phyloP scores from a whole-genome alignment of 345 rosid species.

The Euphorbia tirucalli region DNA sequence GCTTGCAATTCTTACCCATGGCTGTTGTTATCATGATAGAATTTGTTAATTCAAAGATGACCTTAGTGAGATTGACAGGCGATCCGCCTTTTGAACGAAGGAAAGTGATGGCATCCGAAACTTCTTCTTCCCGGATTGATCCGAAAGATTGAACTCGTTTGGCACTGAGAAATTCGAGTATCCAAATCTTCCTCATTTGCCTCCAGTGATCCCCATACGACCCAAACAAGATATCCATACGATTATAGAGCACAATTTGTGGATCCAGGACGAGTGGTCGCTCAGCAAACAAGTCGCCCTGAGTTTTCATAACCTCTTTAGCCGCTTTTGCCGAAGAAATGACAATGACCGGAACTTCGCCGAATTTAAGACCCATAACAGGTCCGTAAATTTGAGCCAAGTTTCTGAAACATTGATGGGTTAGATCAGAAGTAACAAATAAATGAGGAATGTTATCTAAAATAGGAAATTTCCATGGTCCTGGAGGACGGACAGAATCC shows the following conservation, averaged over 20 bases:
- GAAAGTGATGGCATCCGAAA: background rate
- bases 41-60: background rate
- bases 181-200: constrained; percentile 22
- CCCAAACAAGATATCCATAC: background rate
- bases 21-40: constrained; percentile 19
- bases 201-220: constrained; percentile 33
- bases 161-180: constrained; percentile 11
- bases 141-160: constrained; percentile 22
- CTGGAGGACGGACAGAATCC: constrained; percentile 15
- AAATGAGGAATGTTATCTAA: constrained; percentile 35
- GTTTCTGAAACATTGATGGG: constrained; percentile 21
- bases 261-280: constrained; percentile 15
- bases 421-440: constrained; percentile 9
- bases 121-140: constrained; percentile 21
- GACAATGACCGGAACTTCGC: constrained; percentile 18
- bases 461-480: constrained; percentile 33
- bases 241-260: constrained; percentile 7
- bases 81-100: background rate
- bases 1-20: constrained; percentile 19
- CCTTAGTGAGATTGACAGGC: constrained; percentile 18
- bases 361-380: constrained; percentile 31
- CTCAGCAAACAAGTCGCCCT: constrained; percentile 24
- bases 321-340: constrained; percentile 29
- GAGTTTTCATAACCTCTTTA: constrained; percentile 28
- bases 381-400: constrained; percentile 35